Base-by-base conservation (phyloP, 345 rosid species). In the Microcos paniculata region DNA sequence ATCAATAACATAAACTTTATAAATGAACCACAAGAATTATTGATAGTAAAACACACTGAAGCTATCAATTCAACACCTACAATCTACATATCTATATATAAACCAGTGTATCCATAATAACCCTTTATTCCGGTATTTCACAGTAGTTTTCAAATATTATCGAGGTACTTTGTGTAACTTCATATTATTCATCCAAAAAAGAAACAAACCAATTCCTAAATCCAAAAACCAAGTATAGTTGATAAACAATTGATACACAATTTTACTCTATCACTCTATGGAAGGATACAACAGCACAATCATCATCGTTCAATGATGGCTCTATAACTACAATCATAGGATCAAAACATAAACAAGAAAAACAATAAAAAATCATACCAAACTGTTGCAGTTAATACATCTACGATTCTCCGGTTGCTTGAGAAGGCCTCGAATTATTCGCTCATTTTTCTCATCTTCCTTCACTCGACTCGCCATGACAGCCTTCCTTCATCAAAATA, bases 371-470 rank as follows among this genome's bases (percentile, higher is more conserved):
- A 65, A 42, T 24, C 90, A 76, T 86, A 96, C 99, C 94, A 88
- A 80, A 81, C 98, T 89, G 72, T 90, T 90, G 84, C 99, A 96
- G 80, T 96, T 96, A 35, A 96, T 92, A 85, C 99, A 96, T 64
- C 93, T 81, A 30, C 91, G 94, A 77, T 96, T 96, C 72, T 93
- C 96, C 0, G 90, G 81, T 73, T 88, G 95, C 80, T 96, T 96
- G 77, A 92, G 90, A 77, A 96, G 97, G 31, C 92, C 90, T 58
- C 98, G 87, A 76, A 96, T 96, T 80, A 88, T 82, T 73, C 87
- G 68, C 79, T 93, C 99, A 72, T 96, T 90, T 64, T 87, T 96
- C 84, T 96, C 98, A 0, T 93, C 97, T 81, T 96, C 99, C 81
- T 89, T 96, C 65, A 88, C 33, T 46, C 98, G 87, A 81, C 76